Base-by-base conservation (phyloP, 2,329 filamentous ascomycete species). In the Penicillium corylophilum region DNA sequence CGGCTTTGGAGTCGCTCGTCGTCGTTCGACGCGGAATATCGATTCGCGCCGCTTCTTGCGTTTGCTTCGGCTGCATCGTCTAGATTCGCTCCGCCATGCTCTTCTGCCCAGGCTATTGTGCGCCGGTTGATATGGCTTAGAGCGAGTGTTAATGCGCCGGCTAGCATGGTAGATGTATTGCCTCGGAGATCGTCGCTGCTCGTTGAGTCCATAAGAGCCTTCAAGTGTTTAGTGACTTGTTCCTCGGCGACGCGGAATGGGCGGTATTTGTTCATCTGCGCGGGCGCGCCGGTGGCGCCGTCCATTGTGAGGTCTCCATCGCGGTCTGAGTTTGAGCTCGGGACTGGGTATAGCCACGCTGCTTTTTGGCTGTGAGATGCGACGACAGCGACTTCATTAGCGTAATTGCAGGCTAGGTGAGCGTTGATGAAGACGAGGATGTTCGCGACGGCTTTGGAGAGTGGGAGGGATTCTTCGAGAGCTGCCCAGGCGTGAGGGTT, bases 371-470 rank as follows among this genome's bases (percentile, higher is more conserved):
- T 86, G 70, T 99, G 94, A 8, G 90, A 90, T 29, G 93, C 94
- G 55, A 99, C 84, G 15, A 99, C 83, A 55, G 92, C 91, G 44
- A 97, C 89, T 71, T 93, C 89, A 74, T 97, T 97, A 48, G 89
- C 84, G 71, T 94, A 93, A 73, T 92, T 95, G 69, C 93, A 92
- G 60, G 94, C 91, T 28, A 99, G 82, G 69, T 99, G 95, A 49
- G 93, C 90, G 72, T 99, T 97, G 75, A 96, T 86, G 75, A 96
- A 97, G 77, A 99, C 87, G 65, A 97, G 86, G 57, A 97, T 82
- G 74, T 93, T 88, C 55, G 93, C 90, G 54, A 99, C 79, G 55
- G 90, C 90, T 65, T 88, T 87, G 44, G 89, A 89, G 54, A 99
- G 82, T 24, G 93, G 85, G 7, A 97, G 84, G 28, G 82, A 83